Percentiles rank a stretch among this genome's conserved stretches.
phyloP scores from a whole-genome alignment of 768 basidiomycete genomes.

The Tephrocybe sp. region DNA sequence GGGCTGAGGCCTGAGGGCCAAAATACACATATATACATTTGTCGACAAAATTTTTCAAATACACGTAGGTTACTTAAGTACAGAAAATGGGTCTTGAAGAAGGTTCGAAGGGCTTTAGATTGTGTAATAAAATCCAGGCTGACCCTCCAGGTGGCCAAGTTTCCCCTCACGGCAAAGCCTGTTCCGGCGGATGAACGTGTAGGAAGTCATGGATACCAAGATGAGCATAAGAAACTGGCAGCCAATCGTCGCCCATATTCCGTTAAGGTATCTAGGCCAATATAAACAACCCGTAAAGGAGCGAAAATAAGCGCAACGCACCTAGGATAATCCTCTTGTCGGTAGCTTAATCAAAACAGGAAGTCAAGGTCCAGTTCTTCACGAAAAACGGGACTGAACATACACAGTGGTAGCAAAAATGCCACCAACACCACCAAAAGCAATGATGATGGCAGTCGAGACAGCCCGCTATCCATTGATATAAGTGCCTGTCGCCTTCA shows the following conservation, averaged over 20 bases:
- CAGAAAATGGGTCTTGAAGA: not conserved
- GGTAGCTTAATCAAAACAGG: conserved; percentile 16
- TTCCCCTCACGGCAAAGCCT: conserved; percentile 30
- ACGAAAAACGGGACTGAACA: not conserved
- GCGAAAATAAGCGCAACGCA: conserved; percentile 8
- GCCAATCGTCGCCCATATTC: conserved; percentile 35
- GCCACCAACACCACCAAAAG: conserved; percentile 37
- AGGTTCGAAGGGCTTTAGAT: conserved; percentile 22
- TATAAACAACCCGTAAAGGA: not conserved
- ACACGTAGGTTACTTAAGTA: not conserved
- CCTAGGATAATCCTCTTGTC: conserved; percentile 33
- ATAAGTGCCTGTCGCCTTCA: not conserved
- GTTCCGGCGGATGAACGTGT: conserved; percentile 28
- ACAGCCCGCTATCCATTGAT: conserved; percentile 28
- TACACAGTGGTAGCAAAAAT: conserved; percentile 37
- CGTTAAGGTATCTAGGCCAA: conserved; percentile 20
- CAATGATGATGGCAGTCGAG: conserved; percentile 33
- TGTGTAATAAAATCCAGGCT: conserved; percentile 39
- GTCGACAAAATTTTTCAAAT: too few relatives aligned
- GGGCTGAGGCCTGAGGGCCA: too few relatives aligned
- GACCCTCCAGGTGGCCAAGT: conserved; percentile 30
- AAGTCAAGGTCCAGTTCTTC: not conserved
- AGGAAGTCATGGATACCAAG: conserved; percentile 26
- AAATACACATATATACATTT: too few relatives aligned
- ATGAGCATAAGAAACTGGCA: conserved; percentile 32